phyloP scores from a whole-genome alignment of 352 stramenopile genomes.

The Thalassiosira allenii region DNA sequence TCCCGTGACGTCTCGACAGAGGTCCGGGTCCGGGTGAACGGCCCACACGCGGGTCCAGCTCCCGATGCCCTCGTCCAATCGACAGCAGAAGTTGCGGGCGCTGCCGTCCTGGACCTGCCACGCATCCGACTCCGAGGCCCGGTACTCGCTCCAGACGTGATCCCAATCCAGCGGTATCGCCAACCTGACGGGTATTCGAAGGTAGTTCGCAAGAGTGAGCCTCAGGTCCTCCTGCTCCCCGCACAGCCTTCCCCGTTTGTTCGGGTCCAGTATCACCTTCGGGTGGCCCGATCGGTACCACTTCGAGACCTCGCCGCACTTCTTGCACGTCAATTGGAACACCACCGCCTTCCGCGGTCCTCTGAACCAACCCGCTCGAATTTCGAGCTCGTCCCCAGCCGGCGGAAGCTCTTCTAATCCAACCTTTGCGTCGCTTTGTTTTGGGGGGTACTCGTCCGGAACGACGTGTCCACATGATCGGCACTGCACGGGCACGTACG shows the following conservation, averaged over 20 bases:
- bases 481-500: slow-evolving; percentile 63
- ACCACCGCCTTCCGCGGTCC: slow-evolving; percentile 37
- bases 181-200: slow-evolving; percentile 46
- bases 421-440: slow-evolving; percentile 42
- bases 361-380: slow-evolving; percentile 56
- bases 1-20: slow-evolving; percentile 52
- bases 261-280: slow-evolving; percentile 53
- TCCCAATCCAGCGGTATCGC: slow-evolving; percentile 61
- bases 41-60: slow-evolving; percentile 51
- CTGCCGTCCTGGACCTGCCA: slow-evolving; percentile 54
- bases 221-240: slow-evolving; percentile 65
- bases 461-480: slow-evolving; percentile 55
- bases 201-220: slow-evolving; percentile 54
- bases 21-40: slow-evolving; percentile 39
- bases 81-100: slow-evolving; percentile 55
- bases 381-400: slow-evolving; percentile 38
- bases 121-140: not conserved
- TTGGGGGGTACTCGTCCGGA: slow-evolving; percentile 37
- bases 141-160: slow-evolving; percentile 67
- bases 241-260: slow-evolving; percentile 57
- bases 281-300: slow-evolving; percentile 64
- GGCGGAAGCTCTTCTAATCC: slow-evolving; percentile 50
- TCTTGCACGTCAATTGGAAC: slow-evolving; percentile 47
- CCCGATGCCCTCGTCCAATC: slow-evolving; percentile 62
- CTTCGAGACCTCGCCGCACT: slow-evolving; percentile 28